Percentiles rank a stretch among this genome's conserved stretches.
These are phyloP conservation scores for Yarrowia sp. DNA, from an alignment of 805 yeast genomes.

Conservation along the genomic window DNA sequence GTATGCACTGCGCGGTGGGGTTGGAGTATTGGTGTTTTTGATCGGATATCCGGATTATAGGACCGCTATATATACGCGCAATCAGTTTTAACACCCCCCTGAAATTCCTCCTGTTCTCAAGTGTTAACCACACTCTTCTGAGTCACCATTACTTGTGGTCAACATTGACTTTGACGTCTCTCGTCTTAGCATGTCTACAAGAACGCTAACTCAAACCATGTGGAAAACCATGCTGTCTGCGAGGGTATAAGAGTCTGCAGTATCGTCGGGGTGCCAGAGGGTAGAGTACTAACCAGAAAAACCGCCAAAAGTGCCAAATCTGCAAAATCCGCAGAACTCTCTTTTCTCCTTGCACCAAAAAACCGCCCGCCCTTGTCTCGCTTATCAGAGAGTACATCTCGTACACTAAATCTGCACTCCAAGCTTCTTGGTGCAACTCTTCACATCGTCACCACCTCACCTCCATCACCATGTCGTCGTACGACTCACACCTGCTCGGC, in stretches of 20 bases:
- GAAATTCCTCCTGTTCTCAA: no score
- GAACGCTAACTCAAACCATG: no score
- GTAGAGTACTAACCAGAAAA: no score
- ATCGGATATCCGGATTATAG: no score
- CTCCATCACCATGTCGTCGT: conserved; percentile 6
- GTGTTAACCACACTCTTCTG: no score
- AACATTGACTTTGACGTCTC: not conserved
- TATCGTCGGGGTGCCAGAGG: no score
- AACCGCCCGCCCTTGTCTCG: not conserved
- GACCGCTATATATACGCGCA: no score
- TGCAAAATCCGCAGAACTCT: not conserved
- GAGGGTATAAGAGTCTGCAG: not conserved
- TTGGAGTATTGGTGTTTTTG: no score
- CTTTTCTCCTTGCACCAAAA: not conserved
- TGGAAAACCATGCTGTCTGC: not conserved
- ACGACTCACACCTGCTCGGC: conserved; percentile 16
- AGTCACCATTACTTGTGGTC: not conserved
- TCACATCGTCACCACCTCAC: not conserved
- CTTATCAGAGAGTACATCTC: not conserved
- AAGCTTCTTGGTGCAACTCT: not conserved
- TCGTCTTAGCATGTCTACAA: not conserved
- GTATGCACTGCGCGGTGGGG: no score
- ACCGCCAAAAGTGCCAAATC: no score
- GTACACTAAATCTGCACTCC: conserved; percentile 15
- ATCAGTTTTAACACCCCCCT: no score